These are phyloP conservation scores for Lentinula boryana DNA, from an alignment of 768 basidiomycete genomes.

Conservation along the genomic window DNA sequence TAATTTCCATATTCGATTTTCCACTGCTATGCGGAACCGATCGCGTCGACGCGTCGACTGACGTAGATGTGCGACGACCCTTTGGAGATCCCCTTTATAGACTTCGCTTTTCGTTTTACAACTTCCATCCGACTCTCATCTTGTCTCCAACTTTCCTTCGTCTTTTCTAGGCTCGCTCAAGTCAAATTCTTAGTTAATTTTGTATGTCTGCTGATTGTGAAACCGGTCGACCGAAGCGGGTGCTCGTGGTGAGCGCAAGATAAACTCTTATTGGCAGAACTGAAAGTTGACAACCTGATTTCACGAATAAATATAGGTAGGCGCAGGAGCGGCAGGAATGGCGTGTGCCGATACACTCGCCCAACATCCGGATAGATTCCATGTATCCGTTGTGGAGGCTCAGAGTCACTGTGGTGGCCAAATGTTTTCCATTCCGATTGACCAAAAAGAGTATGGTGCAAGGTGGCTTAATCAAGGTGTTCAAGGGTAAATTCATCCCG, in stretches of 20 bases:
- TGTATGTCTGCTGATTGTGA: neutral
- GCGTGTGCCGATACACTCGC: constrained; percentile 5
- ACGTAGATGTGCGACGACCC: neutral
- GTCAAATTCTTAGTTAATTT: neutral
- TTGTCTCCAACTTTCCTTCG: neutral
- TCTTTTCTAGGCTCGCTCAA: neutral
- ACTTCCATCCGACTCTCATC: neutral
- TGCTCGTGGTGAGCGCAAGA: neutral
- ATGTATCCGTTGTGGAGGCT: constrained; percentile 7
- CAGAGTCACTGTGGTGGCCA: constrained; percentile 9
- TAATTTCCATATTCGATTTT: neutral
- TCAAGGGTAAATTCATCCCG: constrained; percentile 1
- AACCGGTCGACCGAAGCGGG: neutral
- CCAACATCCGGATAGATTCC: constrained; percentile 9
- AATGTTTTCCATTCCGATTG: constrained; percentile 9
- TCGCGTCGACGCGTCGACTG: neutral
- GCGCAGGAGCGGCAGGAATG: constrained; percentile 9
- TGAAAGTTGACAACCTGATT: neutral
- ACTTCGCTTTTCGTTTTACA: neutral
- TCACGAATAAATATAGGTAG: neutral
- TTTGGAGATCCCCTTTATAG: neutral
- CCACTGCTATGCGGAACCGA: neutral
- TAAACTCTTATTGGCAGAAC: neutral
- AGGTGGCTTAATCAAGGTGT: constrained; percentile 10
- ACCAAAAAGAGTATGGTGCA: constrained; percentile 4